These are phyloP conservation scores for Cladosporium sp. DNA, from an alignment of 2,329 filamentous ascomycete species.

Conservation along the genomic window DNA sequence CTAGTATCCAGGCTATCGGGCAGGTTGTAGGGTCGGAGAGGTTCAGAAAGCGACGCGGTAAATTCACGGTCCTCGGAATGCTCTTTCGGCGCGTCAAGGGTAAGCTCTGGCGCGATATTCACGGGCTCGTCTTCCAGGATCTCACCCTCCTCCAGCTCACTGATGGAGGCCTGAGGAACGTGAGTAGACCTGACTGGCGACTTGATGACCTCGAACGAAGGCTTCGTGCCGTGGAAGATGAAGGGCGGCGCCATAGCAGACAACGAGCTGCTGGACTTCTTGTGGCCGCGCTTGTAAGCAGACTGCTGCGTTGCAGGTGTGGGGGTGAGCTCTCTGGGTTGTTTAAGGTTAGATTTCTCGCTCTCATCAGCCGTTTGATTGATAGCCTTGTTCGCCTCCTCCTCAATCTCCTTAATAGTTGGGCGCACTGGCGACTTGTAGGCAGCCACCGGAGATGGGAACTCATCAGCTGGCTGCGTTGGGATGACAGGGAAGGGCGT, in stretches of 20 bases:
- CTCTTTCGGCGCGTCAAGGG: neutral
- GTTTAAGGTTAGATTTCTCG: neutral
- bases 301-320: neutral
- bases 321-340: neutral
- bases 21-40: constrained; percentile 22
- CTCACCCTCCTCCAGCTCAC: constrained; percentile 38
- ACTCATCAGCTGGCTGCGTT: constrained; percentile 28
- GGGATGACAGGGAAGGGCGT: constrained; percentile 28
- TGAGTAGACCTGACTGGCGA: constrained; percentile 12
- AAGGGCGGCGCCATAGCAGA: constrained; percentile 74
- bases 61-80: constrained; percentile 4
- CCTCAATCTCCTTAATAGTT: constrained; percentile 20
- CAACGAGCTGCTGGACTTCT: constrained; percentile 50
- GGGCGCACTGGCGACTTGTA: constrained; percentile 16
- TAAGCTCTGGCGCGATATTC: neutral
- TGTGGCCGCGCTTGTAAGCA: constrained; percentile 13
- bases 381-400: constrained; percentile 17
- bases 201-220: constrained; percentile 6
- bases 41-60: constrained; percentile 11
- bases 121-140: constrained; percentile 30
- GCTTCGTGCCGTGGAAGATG: constrained; percentile 39
- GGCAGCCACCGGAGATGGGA: constrained; percentile 21
- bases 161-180: constrained; percentile 27
- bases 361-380: neutral
- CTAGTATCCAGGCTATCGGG: constrained; percentile 24